A percentile compares a stretch with the other conserved stretches of the same genome.
phyloP scores from a whole-genome alignment of 2,329 filamentous ascomycete species.

The Tricladium varicosporioides region DNA sequence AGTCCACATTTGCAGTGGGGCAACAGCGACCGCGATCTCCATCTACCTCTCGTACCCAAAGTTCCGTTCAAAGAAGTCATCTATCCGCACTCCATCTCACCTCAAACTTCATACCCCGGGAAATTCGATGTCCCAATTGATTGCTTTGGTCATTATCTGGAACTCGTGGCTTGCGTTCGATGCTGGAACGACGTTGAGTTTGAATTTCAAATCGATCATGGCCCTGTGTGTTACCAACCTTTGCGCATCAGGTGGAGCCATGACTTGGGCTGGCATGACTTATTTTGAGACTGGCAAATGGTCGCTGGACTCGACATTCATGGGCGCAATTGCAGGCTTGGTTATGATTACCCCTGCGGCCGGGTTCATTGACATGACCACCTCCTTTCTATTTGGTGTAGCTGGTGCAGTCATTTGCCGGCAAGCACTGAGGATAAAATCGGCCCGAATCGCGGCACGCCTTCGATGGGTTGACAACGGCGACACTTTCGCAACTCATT shows the following conservation, averaged over 20 bases:
- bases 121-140: slow-evolving; percentile 70
- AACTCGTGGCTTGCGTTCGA: slow-evolving; percentile 98
- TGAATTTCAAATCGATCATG: slow-evolving; percentile 86
- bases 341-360: slow-evolving; percentile 88
- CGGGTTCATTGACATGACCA: slow-evolving; percentile 73
- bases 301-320: slow-evolving; percentile 90
- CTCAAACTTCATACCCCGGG: slow-evolving; percentile 68
- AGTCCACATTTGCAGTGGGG: slow-evolving; percentile 72
- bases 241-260: slow-evolving; percentile 57
- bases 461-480: slow-evolving; percentile 54
- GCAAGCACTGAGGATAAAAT: slow-evolving; percentile 52
- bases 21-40: slow-evolving; percentile 69
- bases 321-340: slow-evolving; percentile 81
- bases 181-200: slow-evolving; percentile 75
- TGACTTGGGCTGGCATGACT: slow-evolving; percentile 29
- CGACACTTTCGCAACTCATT: slow-evolving; percentile 55
- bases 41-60: slow-evolving; percentile 70
- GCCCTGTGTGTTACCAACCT: slow-evolving; percentile 86
- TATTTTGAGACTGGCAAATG: slow-evolving; percentile 92
- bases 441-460: slow-evolving; percentile 44
- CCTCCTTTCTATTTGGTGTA: slow-evolving; percentile 56
- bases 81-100: slow-evolving; percentile 33
- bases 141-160: slow-evolving; percentile 79
- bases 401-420: slow-evolving; percentile 55
- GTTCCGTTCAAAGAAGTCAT: slow-evolving; percentile 57